These are phyloP conservation scores for Mycena pura DNA, from an alignment of 768 basidiomycete species.

Conservation along the genomic window DNA sequence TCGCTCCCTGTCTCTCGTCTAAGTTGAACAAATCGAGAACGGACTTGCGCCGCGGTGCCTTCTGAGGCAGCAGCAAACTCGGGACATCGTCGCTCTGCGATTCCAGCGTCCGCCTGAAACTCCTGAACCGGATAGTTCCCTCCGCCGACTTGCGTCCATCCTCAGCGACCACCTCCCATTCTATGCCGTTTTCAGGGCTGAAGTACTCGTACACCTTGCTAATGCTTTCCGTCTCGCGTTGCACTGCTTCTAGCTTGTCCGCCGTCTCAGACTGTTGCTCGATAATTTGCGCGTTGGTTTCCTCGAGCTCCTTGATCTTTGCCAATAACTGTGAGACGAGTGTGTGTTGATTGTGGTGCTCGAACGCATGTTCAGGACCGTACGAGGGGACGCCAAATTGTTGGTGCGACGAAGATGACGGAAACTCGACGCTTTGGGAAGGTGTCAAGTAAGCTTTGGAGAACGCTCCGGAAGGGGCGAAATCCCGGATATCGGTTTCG, in stretches of 20 bases:
- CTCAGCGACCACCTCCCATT: slow-evolving; percentile 50
- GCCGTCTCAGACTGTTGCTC: slow-evolving; percentile 69
- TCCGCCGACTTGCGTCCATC: slow-evolving; percentile 29
- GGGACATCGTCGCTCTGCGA: slow-evolving; percentile 2
- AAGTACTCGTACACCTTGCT: slow-evolving; percentile 73
- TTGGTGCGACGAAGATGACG: neutral
- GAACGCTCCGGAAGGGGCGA: slow-evolving; percentile 63
- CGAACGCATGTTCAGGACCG: slow-evolving; percentile 13
- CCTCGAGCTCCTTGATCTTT: slow-evolving; percentile 81
- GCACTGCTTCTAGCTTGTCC: slow-evolving; percentile 68
- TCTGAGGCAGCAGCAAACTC: slow-evolving; percentile 24
- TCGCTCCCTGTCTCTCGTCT: slow-evolving; percentile 35
- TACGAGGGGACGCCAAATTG: slow-evolving; percentile 14
- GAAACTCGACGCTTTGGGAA: slow-evolving; percentile 16
- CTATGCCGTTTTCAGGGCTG: slow-evolving; percentile 57
- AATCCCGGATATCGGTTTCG: slow-evolving; percentile 52
- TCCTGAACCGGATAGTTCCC: slow-evolving; percentile 39
- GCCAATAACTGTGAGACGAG: slow-evolving; percentile 74
- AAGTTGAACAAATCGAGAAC: slow-evolving; percentile 69
- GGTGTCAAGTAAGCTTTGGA: slow-evolving; percentile 13
- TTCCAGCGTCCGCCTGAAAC: slow-evolving; percentile 32
- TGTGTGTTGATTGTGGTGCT: slow-evolving; percentile 46
- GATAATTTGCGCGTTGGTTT: slow-evolving; percentile 71
- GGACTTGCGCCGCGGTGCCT: slow-evolving; percentile 56
- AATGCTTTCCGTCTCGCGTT: slow-evolving; percentile 75